phyloP scores from a whole-genome alignment of 2,329 filamentous ascomycete species.

The Cladosporium velox region DNA sequence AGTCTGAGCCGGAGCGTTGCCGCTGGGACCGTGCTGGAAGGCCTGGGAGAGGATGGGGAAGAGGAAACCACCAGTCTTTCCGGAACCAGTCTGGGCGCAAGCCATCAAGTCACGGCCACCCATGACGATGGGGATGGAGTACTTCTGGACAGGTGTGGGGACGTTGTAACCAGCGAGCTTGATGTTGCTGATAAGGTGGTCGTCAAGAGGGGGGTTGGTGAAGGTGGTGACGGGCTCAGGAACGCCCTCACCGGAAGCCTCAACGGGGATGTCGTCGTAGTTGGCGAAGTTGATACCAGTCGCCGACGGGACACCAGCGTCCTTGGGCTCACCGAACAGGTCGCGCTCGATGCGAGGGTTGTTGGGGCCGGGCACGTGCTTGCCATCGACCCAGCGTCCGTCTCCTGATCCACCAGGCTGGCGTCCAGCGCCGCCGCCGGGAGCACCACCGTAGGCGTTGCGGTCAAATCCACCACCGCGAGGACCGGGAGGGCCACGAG shows the following conservation, averaged over 20 bases:
- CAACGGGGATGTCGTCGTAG: slow-evolving; percentile 98
- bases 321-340: slow-evolving; percentile 87
- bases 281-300: slow-evolving; percentile 99
- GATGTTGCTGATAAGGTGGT: slow-evolving; percentile 92
- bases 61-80: slow-evolving; percentile 99
- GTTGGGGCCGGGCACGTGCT: slow-evolving; percentile 86
- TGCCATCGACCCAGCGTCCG: slow-evolving; percentile 94
- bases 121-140: slow-evolving; percentile 99
- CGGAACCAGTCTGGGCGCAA: slow-evolving; percentile 98
- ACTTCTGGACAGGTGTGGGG: slow-evolving; percentile 97
- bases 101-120: slow-evolving; percentile 97
- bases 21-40: slow-evolving; percentile 82
- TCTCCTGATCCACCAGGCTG: slow-evolving; percentile 82
- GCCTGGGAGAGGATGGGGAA: slow-evolving; percentile 99
- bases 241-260: slow-evolving; percentile 90
- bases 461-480: slow-evolving; percentile 54
- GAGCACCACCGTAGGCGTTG: slow-evolving; percentile 59
- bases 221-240: slow-evolving; percentile 89
- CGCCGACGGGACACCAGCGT: slow-evolving; percentile 83
- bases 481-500: slow-evolving; percentile 38
- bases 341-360: slow-evolving; percentile 93
- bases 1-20: slow-evolving; percentile 64
- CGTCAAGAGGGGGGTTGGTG: slow-evolving; percentile 91
- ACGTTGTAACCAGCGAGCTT: slow-evolving; percentile 91
- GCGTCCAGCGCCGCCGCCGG: slow-evolving; percentile 55